Conservation (phyloP, 495 filamentous ascomycete species). For the Hyaloscypha variabilis region DNA sequence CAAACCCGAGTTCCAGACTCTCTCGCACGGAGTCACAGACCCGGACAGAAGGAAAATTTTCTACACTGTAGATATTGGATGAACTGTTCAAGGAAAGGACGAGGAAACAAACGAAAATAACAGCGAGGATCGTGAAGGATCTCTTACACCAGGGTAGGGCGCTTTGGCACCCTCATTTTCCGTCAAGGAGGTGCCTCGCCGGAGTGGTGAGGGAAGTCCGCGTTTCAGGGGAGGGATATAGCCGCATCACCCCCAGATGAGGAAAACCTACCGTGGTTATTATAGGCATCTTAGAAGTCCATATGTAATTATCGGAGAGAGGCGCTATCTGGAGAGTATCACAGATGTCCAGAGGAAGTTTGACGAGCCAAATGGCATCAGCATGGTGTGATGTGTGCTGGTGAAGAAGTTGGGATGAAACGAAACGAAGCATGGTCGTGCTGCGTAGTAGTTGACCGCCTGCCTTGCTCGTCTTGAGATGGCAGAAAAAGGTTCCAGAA, state of each 20-base stretch:
- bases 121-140: not conserved
- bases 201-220: conserved; percentile 7
- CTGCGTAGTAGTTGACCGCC: not conserved
- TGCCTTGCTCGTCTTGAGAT: not conserved
- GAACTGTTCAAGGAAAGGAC: not conserved
- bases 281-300: not conserved
- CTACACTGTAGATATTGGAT: conserved; percentile 2
- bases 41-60: not conserved
- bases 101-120: not conserved
- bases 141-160: conserved; percentile 1
- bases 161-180: not conserved
- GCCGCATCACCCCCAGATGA: not conserved
- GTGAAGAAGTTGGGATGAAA: not conserved
- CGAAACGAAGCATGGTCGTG: not conserved
- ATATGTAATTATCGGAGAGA: not conserved
- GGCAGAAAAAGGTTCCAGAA: not conserved
- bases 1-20: not conserved
- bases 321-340: not conserved
- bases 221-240: not conserved
- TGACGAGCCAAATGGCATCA: not conserved
- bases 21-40: not conserved
- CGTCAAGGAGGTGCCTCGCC: not conserved
- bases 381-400: not conserved
- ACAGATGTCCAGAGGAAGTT: not conserved
- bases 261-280: not conserved